Base-by-base conservation (phyloP, 441 rosid genomes). In the Brassica hybrid region DNA sequence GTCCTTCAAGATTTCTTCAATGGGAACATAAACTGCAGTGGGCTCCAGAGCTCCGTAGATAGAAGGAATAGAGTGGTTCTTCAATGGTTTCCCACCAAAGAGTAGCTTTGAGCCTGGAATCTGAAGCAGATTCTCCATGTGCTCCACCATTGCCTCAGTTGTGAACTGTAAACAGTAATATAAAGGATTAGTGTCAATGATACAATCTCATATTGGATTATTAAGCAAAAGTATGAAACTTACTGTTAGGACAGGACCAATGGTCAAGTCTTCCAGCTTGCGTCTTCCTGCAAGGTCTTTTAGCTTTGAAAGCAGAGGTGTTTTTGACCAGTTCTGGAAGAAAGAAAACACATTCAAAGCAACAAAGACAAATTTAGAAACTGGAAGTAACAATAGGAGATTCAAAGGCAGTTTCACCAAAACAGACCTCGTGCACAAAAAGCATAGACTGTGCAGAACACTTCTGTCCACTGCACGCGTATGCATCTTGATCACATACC, bases 401-500 rank as follows among this genome's bases (percentile, higher is more conserved):
- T n/a, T 60, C 60, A 58, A 68, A 54, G 18, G 77, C n/a, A 36
- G 74, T 21, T 78, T 72, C 81, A 59, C 4, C n/a, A 27, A 74
- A 79, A 90, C 34, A 79, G n/a, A 96, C 98, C 98, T 93, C 98
- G 19, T 96, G 99, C 82, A 93, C 84, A 87, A 96, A 96, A 66
- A 96, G 85, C 65, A 96, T 89, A 23, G 99, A 96, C 75, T 96
- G 99, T 64, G 97, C 98, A 67, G 97, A 93, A 83, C 99, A 93
- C 82, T 96, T 96, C 85, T 96, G 99, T 73, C 99, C 99, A 65
- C 98, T 96, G 80, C 98, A 93, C 6, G 98, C 99, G 77, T 93
- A 96, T 7, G 99, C 97, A 86, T 96, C 98, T 86, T 96, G 99
- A 79, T 96, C 99, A 77, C 97, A 96, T 9, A 89, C 90, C 99